Evolutionary conservation across 257 asterid genomes (phyloP), one percentile per base, ranked within the genome.

Genomic region (Rehmannia glutinosa): DNA sequence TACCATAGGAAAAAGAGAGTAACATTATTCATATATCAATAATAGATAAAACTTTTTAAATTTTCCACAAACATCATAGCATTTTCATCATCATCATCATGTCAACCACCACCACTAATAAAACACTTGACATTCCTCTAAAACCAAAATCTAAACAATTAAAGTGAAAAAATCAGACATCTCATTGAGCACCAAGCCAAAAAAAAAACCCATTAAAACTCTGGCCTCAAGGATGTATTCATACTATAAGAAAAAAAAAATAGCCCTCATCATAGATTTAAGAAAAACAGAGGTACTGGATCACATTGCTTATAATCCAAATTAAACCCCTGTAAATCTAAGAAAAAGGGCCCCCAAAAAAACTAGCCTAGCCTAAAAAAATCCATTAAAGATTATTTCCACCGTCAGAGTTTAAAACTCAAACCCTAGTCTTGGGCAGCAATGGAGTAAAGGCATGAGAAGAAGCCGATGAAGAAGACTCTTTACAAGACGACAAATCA

Each of bases 381-480:
- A 39, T 13, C 52, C 16, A 42, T 45, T 13, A 4, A 66, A 2
- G 24, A 24, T 28, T 19, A 51, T 59, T n/a, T 36, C 3, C 24
- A 52, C 23, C 19, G 49, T 52, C 28, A 47, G 73, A 45, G 15
- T 43, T 41, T 71, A 75, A 78, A n/a, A n/a, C n/a, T 70, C 76
- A 79, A 82, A 71, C 91, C 71, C 87, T 77, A 57, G 84, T 53
- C 35, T 83, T 81, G 57, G 68, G 76, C 70, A 87, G 46, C 50
- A 87, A 71, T 30, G 89, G 87, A 1, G 83, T 46, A 52, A 81
- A 80, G 19, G 77, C 64, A 11, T 59, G 68, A 16, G 60, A 55
- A 11, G 81, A 28, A 60, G 64, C 57, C 49, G 64, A 24, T 5
- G 69, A 57, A 1, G 79, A 70, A 5, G 78, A 66, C 24, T 81